phyloP scores from a whole-genome alignment of 169 alveolate genomes.

The Babesia bigemina region DNA sequence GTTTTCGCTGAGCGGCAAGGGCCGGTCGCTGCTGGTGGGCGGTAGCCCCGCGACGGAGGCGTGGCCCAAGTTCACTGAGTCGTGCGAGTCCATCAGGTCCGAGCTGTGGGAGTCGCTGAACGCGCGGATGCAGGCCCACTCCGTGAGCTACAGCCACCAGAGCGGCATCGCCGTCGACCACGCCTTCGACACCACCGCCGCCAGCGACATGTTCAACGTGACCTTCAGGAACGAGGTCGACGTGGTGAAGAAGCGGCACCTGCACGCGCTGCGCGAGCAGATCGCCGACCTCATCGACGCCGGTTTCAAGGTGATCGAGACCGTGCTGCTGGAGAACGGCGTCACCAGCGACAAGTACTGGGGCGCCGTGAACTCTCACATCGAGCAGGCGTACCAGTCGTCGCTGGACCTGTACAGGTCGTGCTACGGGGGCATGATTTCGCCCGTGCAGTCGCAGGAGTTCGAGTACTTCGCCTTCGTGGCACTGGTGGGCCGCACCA shows the following conservation, averaged over 20 bases:
- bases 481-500: constrained; percentile 25
- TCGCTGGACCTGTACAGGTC: constrained; percentile 2
- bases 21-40: constrained; percentile 51
- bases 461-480: constrained; percentile 53
- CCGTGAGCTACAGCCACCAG: constrained; percentile 11
- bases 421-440: constrained; percentile 49
- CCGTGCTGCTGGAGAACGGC: constrained; percentile 24
- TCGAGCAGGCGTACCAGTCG: constrained; percentile 35
- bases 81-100: constrained; percentile 38
- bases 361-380: constrained; percentile 40
- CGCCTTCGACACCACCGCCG: constrained; percentile 37
- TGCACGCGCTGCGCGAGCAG: constrained; percentile 45
- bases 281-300: constrained; percentile 14
- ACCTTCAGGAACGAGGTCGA: constrained; percentile 48
- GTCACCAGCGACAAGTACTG: constrained; percentile 55
- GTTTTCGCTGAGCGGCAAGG: constrained; percentile 61
- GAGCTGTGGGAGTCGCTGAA: constrained; percentile 11
- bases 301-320: constrained; percentile 38
- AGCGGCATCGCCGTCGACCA: constrained; percentile 18
- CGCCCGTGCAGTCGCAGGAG: constrained; percentile 16
- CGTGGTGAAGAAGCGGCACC: constrained; percentile 43
- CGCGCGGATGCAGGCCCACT: background rate
- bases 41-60: constrained; percentile 43
- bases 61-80: constrained; percentile 47
- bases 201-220: constrained; percentile 46